Evolutionary conservation across 768 basidiomycete species (phyloP), one percentile per base, ranked within the genome.

Genomic region (Cystofilobasidium capitatum): DNA sequence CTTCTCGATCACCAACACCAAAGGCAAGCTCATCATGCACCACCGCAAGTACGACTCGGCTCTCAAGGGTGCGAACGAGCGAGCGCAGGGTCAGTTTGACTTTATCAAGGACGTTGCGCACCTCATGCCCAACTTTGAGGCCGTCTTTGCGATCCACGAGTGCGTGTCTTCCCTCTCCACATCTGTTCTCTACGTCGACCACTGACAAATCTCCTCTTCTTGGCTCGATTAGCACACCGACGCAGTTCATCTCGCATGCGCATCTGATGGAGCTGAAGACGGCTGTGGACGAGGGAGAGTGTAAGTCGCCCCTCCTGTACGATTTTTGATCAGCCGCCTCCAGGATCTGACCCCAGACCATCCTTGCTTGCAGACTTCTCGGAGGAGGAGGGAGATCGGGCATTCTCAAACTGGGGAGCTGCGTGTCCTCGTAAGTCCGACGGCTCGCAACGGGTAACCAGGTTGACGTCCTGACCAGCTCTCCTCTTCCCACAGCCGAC

Each of bases 101-200:
- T 69, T 72, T 35, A 60, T 74, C 29, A 39, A 49, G 31, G 71
- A 61, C 39, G 68, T 74, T 39, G 68, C 70, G 17, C 47, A 69
- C 45, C 70, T 71, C 62, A 57, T 75, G 17, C 67, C 68, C 29
- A 72, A 75, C 64, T 69, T 74, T 29, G 59, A 69, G 22, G 75
- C 69, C 1, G 71, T 73, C 29, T 73, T 73, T 54, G 69, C 70
- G 33, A 69, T 76, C 31, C 75, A 76, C 63, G 74, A 63, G 59
- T 61, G 14, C 24, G 59, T 61, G 12, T n/a, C 14, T 31, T 5
- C 37, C 26, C 4, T 12, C 12, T 35, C 58, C 26, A 17, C 55
- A n/a, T 40, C 36, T 40, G 36, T 37, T 12, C 26, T 24, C 17
- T 2, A 40, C 24, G 7, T n/a, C n/a, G n/a, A n/a, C n/a, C 1